These are phyloP conservation scores for Cladosporium colombiae DNA, from an alignment of 2,329 filamentous ascomycete species.

Conservation along the genomic window DNA sequence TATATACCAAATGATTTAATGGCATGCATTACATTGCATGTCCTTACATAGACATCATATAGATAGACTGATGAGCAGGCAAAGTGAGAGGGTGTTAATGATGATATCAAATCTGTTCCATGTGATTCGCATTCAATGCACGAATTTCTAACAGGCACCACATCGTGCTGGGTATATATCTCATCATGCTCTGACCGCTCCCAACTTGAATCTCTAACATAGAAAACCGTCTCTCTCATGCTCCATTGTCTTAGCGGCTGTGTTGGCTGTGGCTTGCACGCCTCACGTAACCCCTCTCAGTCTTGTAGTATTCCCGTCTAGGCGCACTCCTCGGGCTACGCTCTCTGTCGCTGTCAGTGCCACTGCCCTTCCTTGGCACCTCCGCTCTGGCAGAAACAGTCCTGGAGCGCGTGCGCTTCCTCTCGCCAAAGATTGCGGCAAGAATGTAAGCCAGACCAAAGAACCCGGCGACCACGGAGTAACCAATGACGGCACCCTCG, in stretches of 20 bases:
- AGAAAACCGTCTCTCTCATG: neutral
- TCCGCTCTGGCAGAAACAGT: constrained; percentile 8
- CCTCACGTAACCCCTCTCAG: constrained; percentile 17
- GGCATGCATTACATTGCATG: neutral
- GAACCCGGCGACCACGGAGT: constrained; percentile 52
- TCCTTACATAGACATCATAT: neutral
- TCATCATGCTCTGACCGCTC: neutral
- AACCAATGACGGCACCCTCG: constrained; percentile 48
- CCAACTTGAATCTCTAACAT: neutral
- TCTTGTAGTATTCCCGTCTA: constrained; percentile 18
- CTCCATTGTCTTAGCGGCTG: neutral
- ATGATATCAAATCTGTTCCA: neutral
- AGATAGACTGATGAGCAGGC: neutral
- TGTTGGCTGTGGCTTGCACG: constrained; percentile 16
- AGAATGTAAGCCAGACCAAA: constrained; percentile 48
- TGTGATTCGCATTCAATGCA: neutral
- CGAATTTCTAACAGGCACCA: neutral
- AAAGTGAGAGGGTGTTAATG: neutral
- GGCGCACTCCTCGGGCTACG: constrained; percentile 12
- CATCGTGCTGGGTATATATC: neutral
- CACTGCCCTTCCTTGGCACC: constrained; percentile 9
- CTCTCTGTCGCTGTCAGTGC: constrained; percentile 3
- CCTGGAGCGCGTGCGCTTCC: constrained; percentile 10
- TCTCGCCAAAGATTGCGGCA: constrained; percentile 26
- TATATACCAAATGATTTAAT: constrained; percentile 21